phyloP scores from a whole-genome alignment of 768 basidiomycete species.

The Mycena sanguinolenta region DNA sequence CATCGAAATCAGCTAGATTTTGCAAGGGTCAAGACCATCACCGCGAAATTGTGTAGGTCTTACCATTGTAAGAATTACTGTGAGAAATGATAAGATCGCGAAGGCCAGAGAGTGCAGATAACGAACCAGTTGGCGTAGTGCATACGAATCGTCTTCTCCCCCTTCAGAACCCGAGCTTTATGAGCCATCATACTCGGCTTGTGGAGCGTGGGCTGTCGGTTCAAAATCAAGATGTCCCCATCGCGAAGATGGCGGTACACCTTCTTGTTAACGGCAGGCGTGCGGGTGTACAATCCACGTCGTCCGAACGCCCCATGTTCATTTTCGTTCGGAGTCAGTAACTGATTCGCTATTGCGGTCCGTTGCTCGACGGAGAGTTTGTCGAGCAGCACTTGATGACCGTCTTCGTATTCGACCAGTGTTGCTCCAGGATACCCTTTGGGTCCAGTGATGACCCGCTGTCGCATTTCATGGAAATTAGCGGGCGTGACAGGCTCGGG shows the following conservation, averaged over 20 bases:
- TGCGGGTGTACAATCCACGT: slow-evolving; percentile 80
- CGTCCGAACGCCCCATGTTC: slow-evolving; percentile 60
- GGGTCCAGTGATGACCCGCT: slow-evolving; percentile 92
- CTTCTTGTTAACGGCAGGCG: slow-evolving; percentile 92
- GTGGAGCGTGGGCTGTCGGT: slow-evolving; percentile 97
- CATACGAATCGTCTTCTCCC: slow-evolving; percentile 99
- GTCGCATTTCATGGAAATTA: slow-evolving; percentile 90
- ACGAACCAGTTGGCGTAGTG: slow-evolving; percentile 98
- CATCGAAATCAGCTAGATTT: slow-evolving; percentile 87
- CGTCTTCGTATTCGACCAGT: slow-evolving; percentile 96
- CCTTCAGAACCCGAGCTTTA: slow-evolving; percentile 89
- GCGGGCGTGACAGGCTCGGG: slow-evolving; percentile 95
- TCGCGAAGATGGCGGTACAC: slow-evolving; percentile 95
- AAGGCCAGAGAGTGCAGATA: slow-evolving; percentile 13
- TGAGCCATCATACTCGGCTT: slow-evolving; percentile 99
- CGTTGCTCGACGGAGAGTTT: slow-evolving; percentile 90
- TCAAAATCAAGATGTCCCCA: slow-evolving; percentile 95
- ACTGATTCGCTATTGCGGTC: slow-evolving; percentile 94
- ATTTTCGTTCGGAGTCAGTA: slow-evolving; percentile 91
- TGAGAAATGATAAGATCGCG: slow-evolving; percentile 36
- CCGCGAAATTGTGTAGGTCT: slow-evolving; percentile 40
- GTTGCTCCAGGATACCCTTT: slow-evolving; percentile 92
- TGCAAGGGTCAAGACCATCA: slow-evolving; percentile 6
- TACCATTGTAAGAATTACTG: slow-evolving; percentile 98
- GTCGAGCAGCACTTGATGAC: slow-evolving; percentile 87